phyloP scores from a whole-genome alignment of 1,284 basidiomycete species.

The Ustilago shanxiensis region DNA sequence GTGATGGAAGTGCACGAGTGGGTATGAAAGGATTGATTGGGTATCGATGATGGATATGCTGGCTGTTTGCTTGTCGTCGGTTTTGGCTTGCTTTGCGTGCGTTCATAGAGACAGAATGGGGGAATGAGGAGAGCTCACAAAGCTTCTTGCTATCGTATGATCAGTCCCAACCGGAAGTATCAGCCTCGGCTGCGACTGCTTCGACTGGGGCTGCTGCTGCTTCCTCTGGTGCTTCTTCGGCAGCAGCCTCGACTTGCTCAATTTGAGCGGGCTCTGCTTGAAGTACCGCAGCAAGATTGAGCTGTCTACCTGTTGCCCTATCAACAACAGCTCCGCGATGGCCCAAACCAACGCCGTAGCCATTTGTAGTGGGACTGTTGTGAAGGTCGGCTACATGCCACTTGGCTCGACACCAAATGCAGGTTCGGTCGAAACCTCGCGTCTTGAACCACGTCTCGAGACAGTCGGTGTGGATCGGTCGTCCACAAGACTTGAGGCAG shows the following conservation, averaged over 20 bases:
- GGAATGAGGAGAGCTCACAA: background rate
- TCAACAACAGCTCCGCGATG: conserved; percentile 28
- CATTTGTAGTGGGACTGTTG: conserved; percentile 4
- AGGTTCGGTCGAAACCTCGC: conserved; percentile 25
- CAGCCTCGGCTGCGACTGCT: conserved; percentile 4
- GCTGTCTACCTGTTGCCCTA: conserved; percentile 19
- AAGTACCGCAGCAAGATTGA: conserved; percentile 42
- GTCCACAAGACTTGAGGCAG: conserved; percentile 45
- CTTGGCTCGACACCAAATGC: conserved; percentile 48
- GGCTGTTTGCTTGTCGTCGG: too few relatives aligned
- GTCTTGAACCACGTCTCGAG: conserved; percentile 42
- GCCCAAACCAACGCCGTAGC: conserved; percentile 37
- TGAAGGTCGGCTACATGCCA: conserved; percentile 17
- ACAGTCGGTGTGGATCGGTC: conserved; percentile 48
- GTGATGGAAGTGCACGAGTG: background rate
- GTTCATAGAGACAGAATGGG: background rate
- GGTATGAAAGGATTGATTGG: background rate
- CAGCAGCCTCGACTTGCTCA: background rate
- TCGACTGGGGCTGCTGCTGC: background rate
- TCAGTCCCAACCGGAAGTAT: conserved; percentile 8
- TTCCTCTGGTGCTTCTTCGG: conserved; percentile 10
- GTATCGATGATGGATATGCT: background rate
- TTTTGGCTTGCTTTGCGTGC: background rate
- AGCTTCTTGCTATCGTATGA: background rate
- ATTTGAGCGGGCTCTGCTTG: conserved; percentile 11